Evolutionary conservation across 805 yeast genomes (phyloP), one percentile per base, ranked within the genome.

Genomic region (Wickerhamiella brachini): DNA sequence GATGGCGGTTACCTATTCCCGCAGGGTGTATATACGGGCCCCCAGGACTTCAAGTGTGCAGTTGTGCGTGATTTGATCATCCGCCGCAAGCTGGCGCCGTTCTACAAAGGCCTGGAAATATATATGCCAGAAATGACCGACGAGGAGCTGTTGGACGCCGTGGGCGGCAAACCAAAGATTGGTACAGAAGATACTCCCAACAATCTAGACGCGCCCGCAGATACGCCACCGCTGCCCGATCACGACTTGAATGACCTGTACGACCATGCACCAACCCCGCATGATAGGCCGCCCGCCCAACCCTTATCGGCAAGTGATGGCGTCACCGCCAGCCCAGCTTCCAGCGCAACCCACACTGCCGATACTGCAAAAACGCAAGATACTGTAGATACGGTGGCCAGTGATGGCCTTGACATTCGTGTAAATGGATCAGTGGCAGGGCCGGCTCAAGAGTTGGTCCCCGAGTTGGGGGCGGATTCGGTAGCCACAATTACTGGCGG

Each of bases 1-100:
- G 97, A 93, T 67, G 98, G 98, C 18, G 98, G 98, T 1, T 88
- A 70, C 62, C 68, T 90, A 56, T 95, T 95, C 1, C 96, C 97
- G 0, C 85, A 77, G 66, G 97, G 97, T 1, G 84, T 85, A 31
- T 90, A 90, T 66, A 77, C 80, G 56, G 71, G 76, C 31, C 80
- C 83, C 46, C 81, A 80, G 58, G 95, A 85, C 64, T 90, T 79
- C 68, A 77, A 83, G 59, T 76, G 84, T 15, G 76, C 76, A 15
- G 71, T 83, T 2, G 97, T 93, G n/a, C 75, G 85, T 49, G 75
- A 70, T 17, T 69, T 84, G 41, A 83, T 90, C 59, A 70, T 80
- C 18, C 77, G 77, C 29, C 74, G 98, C 47, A 76, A 74, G 57
- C 60, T 90, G 41, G 88, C 97, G 0, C 97, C 98, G 1, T 90